Percentiles rank a stretch among this genome's conserved stretches.
Evolutionary conservation across 176 grass and related monocot species (phyloP).

Genomic region (Raddia guianensis): DNA sequence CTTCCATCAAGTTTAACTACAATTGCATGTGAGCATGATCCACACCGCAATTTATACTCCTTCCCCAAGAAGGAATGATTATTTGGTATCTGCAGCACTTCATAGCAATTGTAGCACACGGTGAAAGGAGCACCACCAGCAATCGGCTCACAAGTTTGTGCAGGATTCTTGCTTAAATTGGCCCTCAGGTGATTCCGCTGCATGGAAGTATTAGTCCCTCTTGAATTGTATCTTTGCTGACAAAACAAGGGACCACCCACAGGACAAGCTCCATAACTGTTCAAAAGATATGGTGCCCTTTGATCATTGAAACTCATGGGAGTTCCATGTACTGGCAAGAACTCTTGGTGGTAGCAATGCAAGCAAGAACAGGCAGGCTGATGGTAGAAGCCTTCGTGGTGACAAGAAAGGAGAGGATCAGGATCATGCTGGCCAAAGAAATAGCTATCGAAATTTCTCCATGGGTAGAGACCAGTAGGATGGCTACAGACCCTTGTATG

Average conservation of each 20-base stretch:
- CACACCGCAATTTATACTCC: conserved; percentile 74
- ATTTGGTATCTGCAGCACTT: conserved; percentile 79
- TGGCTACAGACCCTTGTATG: conserved; percentile 42
- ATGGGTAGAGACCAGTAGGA: conserved; percentile 46
- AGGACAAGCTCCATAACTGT: conserved; percentile 48
- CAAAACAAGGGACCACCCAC: conserved; percentile 44
- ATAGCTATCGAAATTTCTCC: conserved; percentile 62
- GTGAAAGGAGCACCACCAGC: conserved; percentile 83
- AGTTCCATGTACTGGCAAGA: conserved; percentile 61
- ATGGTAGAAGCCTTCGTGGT: conserved; percentile 79
- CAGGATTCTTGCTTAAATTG: conserved; percentile 56
- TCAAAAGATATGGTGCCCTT: conserved; percentile 48
- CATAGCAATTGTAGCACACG: conserved; percentile 85
- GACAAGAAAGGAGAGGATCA: conserved; percentile 69
- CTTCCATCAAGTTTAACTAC: conserved; percentile 68
- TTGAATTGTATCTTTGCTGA: conserved; percentile 56
- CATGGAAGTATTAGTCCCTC: conserved; percentile 42
- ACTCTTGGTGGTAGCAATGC: conserved; percentile 64
- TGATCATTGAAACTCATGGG: conserved; percentile 52
- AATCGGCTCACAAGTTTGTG: conserved; percentile 59
- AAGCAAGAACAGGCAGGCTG: conserved; percentile 75
- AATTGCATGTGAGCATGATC: conserved; percentile 80
- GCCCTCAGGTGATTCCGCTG: conserved; percentile 42
- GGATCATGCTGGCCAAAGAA: conserved; percentile 66
- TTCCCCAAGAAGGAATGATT: conserved; percentile 50